phyloP scores from a whole-genome alignment of 2,329 filamentous ascomycete species.

The Fonsecaea erecta region DNA sequence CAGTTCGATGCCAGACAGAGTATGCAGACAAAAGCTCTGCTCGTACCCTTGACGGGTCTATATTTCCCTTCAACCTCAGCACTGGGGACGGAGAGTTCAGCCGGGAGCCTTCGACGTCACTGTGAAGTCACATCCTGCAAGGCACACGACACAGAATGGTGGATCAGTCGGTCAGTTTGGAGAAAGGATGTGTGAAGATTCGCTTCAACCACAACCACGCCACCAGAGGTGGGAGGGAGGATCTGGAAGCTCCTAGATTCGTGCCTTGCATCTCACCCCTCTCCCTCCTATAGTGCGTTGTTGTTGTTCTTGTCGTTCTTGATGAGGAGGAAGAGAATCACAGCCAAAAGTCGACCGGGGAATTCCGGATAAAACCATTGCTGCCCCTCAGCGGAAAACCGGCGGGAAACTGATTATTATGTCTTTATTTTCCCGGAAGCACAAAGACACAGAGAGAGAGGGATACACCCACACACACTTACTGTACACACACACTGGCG shows the following conservation, averaged over 20 bases:
- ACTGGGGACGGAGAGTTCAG: background rate
- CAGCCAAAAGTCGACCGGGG: constrained; percentile 1
- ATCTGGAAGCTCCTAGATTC: background rate
- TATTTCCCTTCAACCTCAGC: background rate
- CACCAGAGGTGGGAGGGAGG: too few relatives aligned
- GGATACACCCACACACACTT: too few relatives aligned
- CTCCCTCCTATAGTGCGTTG: background rate
- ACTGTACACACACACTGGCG: too few relatives aligned
- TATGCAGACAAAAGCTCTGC: background rate
- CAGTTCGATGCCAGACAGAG: background rate
- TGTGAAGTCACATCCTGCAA: constrained; percentile 17
- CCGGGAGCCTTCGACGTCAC: constrained; percentile 6
- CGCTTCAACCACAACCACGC: background rate
- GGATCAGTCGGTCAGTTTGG: background rate
- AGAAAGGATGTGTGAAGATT: too few relatives aligned
- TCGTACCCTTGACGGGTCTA: background rate
- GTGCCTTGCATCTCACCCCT: background rate
- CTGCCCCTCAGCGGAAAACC: constrained; percentile 14
- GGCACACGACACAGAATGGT: background rate
- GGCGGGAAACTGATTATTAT: constrained; percentile 11
- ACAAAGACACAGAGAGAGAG: too few relatives aligned
- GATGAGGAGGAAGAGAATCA: too few relatives aligned
- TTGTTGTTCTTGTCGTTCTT: too few relatives aligned
- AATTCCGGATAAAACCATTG: constrained; percentile 4
- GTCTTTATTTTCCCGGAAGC: background rate